Evolutionary conservation across 192 early-diverging fungal genomes (phyloP), one percentile per base, ranked within the genome.

Genomic region (Entomortierella parvispora): DNA sequence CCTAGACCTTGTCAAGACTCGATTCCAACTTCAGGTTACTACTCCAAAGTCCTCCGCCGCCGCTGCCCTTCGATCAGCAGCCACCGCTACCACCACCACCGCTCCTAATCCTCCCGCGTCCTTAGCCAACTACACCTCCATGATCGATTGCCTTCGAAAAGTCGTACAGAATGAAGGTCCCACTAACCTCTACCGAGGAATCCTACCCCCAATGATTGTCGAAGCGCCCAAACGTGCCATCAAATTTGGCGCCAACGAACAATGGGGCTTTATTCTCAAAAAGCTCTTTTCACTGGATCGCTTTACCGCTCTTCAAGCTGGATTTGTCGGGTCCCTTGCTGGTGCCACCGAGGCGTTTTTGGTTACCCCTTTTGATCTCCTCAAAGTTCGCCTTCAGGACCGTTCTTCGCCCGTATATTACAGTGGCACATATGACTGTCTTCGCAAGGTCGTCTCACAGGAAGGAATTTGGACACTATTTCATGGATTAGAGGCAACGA

Each of bases 381-480:
- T 97, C 80, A 97, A 97, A 85, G 93, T 97, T 62, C 82, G 95
- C 33, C 81, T 97, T 80, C 96, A 97, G 77, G 96, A 95, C 25
- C 68, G 48, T 15, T 9, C 32, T 3, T 52, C 87, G 77, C 87
- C 91, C 15, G 91, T 88, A 11, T 83, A 88, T 56, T 97, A 96
- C 78, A 84, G 71, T 28, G 88, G 89, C 28, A 95, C 94, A 7
- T 65, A 84, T 61, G 93, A 95, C 75, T 89, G 88, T 52, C 69
- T 94, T 46, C 69, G 71, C 25, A 92, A 95, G 76, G 89, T 96
- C 54, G 86, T 87, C 51, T 71, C 86, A 29, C 82, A 90, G 45
- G 94, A 97, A 65, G 96, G 93, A 25, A 62, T 88, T 14, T 64
- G 87, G 67, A 93, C 91, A 12, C 91, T 97, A 77, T 92, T 86